phyloP scores from a whole-genome alignment of 1,284 basidiomycete species.

The Ustilago vetiveriae region DNA sequence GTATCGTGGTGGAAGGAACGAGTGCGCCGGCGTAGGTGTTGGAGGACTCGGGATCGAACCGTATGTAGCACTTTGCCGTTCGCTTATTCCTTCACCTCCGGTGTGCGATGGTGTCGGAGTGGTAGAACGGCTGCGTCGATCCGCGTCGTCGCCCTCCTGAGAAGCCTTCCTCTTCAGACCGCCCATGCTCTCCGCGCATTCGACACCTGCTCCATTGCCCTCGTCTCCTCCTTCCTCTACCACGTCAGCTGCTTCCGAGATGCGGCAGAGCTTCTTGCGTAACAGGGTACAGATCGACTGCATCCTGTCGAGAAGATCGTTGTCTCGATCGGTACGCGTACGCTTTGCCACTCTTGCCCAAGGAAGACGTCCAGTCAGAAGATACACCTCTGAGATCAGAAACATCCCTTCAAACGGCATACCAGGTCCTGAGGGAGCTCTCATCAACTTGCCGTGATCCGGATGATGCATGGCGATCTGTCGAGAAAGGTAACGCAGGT shows the following conservation, averaged over 20 bases:
- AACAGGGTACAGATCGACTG: slow-evolving; percentile 11
- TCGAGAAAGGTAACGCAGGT: slow-evolving; percentile 11
- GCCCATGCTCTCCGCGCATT: not conserved
- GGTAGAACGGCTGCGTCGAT: slow-evolving; percentile 1
- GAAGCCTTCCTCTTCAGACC: slow-evolving; percentile 16
- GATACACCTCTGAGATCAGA: slow-evolving; percentile 27
- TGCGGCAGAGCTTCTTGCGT: slow-evolving; percentile 13
- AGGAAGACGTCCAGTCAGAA: slow-evolving; percentile 34
- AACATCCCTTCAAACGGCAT: not conserved
- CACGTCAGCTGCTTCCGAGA: slow-evolving; percentile 20
- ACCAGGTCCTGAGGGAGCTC: not conserved
- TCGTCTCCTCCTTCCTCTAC: no score
- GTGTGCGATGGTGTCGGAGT: slow-evolving; percentile 1
- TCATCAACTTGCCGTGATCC: not conserved
- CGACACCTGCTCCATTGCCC: not conserved
- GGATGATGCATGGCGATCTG: slow-evolving; percentile 26
- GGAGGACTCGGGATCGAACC: no score
- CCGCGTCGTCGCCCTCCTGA: not conserved
- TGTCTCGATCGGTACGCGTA: slow-evolving; percentile 15
- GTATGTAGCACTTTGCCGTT: no score
- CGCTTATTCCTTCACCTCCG: no score
- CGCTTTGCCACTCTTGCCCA: slow-evolving; percentile 21
- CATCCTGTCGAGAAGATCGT: slow-evolving; percentile 19
- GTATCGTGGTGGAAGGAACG: not conserved
- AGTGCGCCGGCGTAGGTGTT: not conserved